Conservation (phyloP, 257 asterid genomes). For the Rhazya stricta region DNA sequence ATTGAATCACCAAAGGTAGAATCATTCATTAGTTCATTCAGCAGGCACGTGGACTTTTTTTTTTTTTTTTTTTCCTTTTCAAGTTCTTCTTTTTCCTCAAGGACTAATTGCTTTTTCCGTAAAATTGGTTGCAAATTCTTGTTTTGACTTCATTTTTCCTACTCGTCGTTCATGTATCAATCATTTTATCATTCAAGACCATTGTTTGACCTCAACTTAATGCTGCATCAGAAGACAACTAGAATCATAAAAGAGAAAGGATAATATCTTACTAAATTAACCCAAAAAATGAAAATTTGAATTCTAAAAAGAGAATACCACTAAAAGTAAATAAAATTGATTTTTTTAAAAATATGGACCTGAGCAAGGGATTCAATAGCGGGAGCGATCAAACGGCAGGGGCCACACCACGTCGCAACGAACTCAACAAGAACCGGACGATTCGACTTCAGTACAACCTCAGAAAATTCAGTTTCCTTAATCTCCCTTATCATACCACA, state of each 20-base stretch:
- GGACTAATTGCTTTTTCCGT: too few species aligned
- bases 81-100: too few species aligned
- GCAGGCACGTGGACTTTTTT: too few species aligned
- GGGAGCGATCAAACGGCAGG: conserved; percentile 82
- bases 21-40: too few species aligned
- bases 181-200: neutral
- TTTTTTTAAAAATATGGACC: conserved; percentile 24
- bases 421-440: conserved; percentile 85
- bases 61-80: too few species aligned
- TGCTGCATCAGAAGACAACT: neutral
- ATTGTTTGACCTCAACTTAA: too few species aligned
- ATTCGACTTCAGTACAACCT: conserved; percentile 66
- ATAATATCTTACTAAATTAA: neutral
- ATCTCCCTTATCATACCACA: conserved; percentile 50
- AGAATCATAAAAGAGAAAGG: neutral
- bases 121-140: too few species aligned
- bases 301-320: neutral
- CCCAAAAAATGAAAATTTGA: too few species aligned
- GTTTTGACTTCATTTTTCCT: too few species aligned
- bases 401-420: conserved; percentile 91
- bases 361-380: conserved; percentile 64
- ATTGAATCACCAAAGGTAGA: too few species aligned
- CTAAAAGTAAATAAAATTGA: too few species aligned
- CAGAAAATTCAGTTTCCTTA: conserved; percentile 46
- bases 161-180: too few species aligned